Percentiles rank a stretch among this genome's conserved stretches.
Conservation (phyloP, 352 stramenopile species). For the Phytopythium aichiense region DNA sequence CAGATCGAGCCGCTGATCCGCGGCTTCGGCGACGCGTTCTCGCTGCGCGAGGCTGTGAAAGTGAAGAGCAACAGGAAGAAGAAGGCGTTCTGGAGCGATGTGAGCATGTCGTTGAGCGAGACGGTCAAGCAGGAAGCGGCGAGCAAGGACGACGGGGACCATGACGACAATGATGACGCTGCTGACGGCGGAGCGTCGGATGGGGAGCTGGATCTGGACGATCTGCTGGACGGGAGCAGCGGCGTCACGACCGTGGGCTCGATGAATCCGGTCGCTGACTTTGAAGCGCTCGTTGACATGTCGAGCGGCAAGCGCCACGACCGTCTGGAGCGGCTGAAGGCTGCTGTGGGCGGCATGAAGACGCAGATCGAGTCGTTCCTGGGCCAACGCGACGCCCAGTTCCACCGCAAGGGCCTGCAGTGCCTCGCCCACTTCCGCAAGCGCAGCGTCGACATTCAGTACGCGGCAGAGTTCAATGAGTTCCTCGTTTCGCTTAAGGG, state of each 20-base stretch:
- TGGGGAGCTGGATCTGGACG: constrained; percentile 64
- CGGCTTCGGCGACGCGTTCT: constrained; percentile 66
- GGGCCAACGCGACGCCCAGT: constrained; percentile 33
- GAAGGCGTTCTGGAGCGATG: constrained; percentile 79
- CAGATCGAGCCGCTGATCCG: constrained; percentile 59
- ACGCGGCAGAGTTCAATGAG: constrained; percentile 69
- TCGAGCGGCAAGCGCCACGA: constrained; percentile 35
- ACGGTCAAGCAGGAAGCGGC: constrained; percentile 34
- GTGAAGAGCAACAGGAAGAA: constrained; percentile 64
- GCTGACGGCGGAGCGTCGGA: constrained; percentile 50
- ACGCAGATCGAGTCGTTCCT: constrained; percentile 64
- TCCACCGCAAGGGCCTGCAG: constrained; percentile 65
- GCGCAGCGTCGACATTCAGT: constrained; percentile 67
- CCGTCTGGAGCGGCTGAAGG: constrained; percentile 27
- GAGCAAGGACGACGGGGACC: constrained; percentile 11
- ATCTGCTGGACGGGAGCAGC: constrained; percentile 57
- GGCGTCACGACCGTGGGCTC: constrained; percentile 62
- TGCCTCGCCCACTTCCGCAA: constrained; percentile 69
- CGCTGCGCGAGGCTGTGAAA: constrained; percentile 73
- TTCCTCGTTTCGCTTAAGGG: constrained; percentile 60
- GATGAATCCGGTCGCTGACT: constrained; percentile 83
- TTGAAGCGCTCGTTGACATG: constrained; percentile 61
- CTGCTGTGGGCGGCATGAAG: constrained; percentile 66
- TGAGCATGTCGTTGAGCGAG: constrained; percentile 31
- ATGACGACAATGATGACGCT: constrained; percentile 15